Evolutionary conservation across 2,329 filamentous ascomycete genomes (phyloP).

Genomic region (Pseudogymnoascus sp.): DNA sequence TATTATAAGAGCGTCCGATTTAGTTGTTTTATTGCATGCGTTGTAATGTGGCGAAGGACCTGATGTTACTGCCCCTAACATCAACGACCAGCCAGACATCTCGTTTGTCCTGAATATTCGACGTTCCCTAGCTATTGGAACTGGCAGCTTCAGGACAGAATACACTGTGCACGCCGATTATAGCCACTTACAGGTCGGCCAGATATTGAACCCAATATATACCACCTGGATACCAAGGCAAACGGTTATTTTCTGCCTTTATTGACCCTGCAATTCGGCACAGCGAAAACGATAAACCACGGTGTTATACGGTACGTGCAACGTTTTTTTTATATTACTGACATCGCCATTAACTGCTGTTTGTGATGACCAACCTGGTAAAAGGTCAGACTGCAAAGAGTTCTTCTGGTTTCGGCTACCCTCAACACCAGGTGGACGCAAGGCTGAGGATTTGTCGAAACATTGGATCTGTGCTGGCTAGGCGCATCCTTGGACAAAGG

Average conservation of each 20-base stretch:
- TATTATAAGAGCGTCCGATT: not conserved
- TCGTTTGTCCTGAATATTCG: not conserved
- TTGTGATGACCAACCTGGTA: slow-evolving; percentile 52
- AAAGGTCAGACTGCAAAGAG: slow-evolving; percentile 52
- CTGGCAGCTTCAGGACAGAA: not conserved
- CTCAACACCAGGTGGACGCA: slow-evolving; percentile 10
- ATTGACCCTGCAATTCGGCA: not conserved
- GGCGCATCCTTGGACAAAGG: slow-evolving; percentile 23
- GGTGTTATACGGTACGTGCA: slow-evolving; percentile 11
- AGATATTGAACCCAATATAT: not conserved
- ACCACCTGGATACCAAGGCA: not conserved
- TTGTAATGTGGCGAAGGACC: not conserved
- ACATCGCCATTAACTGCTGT: slow-evolving; percentile 13
- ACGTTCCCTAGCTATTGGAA: not conserved
- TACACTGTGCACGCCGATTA: not conserved
- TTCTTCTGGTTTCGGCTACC: slow-evolving; percentile 38
- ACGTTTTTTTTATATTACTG: slow-evolving; percentile 7
- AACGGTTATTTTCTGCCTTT: not conserved
- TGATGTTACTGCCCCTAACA: not conserved
- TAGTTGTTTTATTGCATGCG: not conserved
- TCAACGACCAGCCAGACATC: not conserved
- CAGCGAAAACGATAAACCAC: not conserved
- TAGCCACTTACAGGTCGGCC: not conserved
- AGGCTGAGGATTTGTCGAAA: slow-evolving; percentile 21
- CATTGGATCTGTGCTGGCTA: slow-evolving; percentile 11